A percentile compares a stretch with the other conserved stretches of the same genome.
These are phyloP conservation scores for Pythium vanterpoolii DNA, from an alignment of 352 stramenopile species.

Conservation along the genomic window DNA sequence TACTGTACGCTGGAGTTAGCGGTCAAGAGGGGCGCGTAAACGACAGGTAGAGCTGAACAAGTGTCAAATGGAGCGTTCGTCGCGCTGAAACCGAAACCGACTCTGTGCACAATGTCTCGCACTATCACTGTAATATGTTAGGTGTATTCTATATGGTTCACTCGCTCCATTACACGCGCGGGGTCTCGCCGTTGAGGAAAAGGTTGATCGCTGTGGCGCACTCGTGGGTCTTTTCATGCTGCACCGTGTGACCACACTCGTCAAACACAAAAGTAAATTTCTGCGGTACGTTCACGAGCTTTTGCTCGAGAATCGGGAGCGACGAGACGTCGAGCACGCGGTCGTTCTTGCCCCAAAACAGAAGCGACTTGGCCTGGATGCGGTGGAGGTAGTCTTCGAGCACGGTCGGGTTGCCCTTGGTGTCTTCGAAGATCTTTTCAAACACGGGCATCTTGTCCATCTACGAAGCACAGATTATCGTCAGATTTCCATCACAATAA, in stretches of 20 bases:
- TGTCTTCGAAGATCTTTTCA: conserved; percentile 59
- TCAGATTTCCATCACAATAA: no score
- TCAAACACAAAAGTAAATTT: conserved; percentile 48
- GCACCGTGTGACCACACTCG: conserved; percentile 64
- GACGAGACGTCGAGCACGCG: conserved; percentile 67
- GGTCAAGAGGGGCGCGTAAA: no score
- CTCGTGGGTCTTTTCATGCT: conserved; percentile 60
- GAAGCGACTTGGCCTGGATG: conserved; percentile 52
- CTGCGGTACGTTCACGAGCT: conserved; percentile 33
- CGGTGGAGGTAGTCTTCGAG: conserved; percentile 56
- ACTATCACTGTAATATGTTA: no score
- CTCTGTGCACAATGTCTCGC: no score
- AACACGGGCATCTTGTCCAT: conserved; percentile 46
- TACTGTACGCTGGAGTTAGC: no score
- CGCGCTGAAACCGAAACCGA: no score
- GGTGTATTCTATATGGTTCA: no score
- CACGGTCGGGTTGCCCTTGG: conserved; percentile 46
- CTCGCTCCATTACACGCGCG: background rate
- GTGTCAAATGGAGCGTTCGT: no score
- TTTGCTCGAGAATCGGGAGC: conserved; percentile 53
- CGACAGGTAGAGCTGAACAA: no score
- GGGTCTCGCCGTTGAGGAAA: conserved; percentile 31
- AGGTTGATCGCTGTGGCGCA: conserved; percentile 62
- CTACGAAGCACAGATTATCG: conserved; percentile 11
- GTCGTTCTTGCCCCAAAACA: conserved; percentile 76